Percentiles rank a stretch among this genome's conserved stretches.
These are phyloP conservation scores for Handroanthus guayacan DNA, from an alignment of 257 asterid species.

Conservation along the genomic window DNA sequence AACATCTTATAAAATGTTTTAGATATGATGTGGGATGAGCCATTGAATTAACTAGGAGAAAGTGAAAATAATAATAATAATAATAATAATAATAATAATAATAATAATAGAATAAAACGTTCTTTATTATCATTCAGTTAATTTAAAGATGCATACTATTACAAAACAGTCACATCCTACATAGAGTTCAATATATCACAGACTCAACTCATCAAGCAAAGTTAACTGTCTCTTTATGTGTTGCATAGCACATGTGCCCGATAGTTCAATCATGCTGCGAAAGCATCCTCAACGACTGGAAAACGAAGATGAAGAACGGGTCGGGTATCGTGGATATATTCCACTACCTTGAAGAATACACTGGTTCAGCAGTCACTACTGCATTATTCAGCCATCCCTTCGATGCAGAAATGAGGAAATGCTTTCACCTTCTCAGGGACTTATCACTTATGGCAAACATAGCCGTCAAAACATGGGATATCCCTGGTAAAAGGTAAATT, in stretches of 20 bases:
- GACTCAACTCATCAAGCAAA: too few relatives aligned
- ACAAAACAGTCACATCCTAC: too few relatives aligned
- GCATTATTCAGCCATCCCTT: constrained; percentile 36
- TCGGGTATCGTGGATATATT: constrained; percentile 44
- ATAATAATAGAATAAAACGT: too few relatives aligned
- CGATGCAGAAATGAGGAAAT: constrained; percentile 35
- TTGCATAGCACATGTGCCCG: constrained; percentile 41
- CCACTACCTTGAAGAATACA: constrained; percentile 39
- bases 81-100: too few relatives aligned
- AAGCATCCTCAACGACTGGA: constrained; percentile 37
- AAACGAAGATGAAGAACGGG: constrained; percentile 39
- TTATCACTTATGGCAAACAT: constrained; percentile 43
- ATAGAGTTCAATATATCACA: too few relatives aligned
- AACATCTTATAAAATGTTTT: too few relatives aligned
- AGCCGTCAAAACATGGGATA: constrained; percentile 39
- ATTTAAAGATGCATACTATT: too few relatives aligned
- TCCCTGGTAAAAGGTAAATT: constrained; percentile 42
- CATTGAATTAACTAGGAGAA: too few relatives aligned
- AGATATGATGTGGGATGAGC: too few relatives aligned
- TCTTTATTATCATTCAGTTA: too few relatives aligned
- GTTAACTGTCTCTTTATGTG: neutral
- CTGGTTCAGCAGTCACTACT: constrained; percentile 39
- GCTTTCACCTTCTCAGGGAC: constrained; percentile 36
- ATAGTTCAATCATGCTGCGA: constrained; percentile 30
- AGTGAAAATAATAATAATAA: too few relatives aligned